Base-by-base conservation (phyloP, 2,329 filamentous ascomycete genomes). In the Ramichloridium luteum region DNA sequence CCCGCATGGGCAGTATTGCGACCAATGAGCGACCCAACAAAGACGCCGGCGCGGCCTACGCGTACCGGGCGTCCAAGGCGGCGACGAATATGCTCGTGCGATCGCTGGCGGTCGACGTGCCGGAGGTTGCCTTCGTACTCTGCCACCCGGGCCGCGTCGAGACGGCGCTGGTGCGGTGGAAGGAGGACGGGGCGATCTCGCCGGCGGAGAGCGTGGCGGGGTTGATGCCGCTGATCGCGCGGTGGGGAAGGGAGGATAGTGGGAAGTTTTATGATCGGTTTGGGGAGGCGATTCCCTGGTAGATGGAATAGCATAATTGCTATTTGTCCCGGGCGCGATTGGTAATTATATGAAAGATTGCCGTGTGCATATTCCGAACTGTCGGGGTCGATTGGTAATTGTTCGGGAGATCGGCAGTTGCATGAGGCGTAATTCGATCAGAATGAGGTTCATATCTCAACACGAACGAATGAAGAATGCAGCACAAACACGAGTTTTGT, bases 81-180 rank as follows among this genome's bases (percentile, higher is more conserved):
- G 63, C 59, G 14, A 42, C 64, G 20, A 65, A 66, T 38, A 57
- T 59, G 4, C 51, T 67, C 5, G 51, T 65, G 2, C 55, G 56
- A 42, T 60, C 55, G 26, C 57, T 65, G 18, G 54, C 49, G 16
- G 46, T 62, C 6, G 62, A 65, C 50, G 54, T 63, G 10, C 55
- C 56, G 1, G 56, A 59, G 4, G 55, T 62, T 1, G 40, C 41
- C 2, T 65, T 62, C 32, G 45, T 61, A 30, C 35, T 63, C 16
- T 43, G 62, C 43, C 62, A 66, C 49, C 61, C 62, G 0, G 61
- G 62, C 6, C 40, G 62, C 2, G 62, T 65, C 13, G 60, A 65
- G 46, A 64, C 57, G 11, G 47, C 51, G 20, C 40, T 67, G 17
- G 61, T 65, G 17, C 50, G 40, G 32, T 58, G 57, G 44, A 60